Conservation (phyloP, 495 filamentous ascomycete species). For the Parathielavia appendiculata region DNA sequence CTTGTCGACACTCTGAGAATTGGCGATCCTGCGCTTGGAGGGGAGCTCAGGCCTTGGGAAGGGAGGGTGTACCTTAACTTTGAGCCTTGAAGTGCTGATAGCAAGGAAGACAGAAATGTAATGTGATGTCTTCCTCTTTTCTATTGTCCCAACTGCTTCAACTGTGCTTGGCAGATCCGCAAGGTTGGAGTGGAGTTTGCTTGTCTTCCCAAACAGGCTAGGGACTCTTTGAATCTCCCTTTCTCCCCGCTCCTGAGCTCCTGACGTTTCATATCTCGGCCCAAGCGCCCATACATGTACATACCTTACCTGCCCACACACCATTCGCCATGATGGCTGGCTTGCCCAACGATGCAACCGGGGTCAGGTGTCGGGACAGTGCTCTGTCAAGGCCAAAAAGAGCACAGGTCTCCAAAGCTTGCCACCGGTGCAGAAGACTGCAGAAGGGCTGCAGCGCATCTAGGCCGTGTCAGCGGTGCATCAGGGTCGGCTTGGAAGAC, state of each 20-base stretch:
- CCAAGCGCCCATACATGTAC: not conserved
- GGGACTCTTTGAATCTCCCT: not conserved
- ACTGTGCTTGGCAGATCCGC: not conserved
- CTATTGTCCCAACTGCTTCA: no score
- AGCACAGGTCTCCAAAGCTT: conserved; percentile 30
- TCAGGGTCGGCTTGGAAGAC: conserved; percentile 24
- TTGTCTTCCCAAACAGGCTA: not conserved
- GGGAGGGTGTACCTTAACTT: conserved; percentile 19
- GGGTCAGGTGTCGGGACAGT: no score
- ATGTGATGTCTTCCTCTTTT: no score
- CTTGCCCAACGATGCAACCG: not conserved
- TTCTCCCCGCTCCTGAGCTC: not conserved
- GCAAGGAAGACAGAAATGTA: not conserved
- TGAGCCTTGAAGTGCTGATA: not conserved
- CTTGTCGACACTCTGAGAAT: conserved; percentile 8
- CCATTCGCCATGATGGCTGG: not conserved
- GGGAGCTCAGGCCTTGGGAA: conserved; percentile 16
- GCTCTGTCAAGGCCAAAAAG: conserved; percentile 1
- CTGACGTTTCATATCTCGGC: not conserved
- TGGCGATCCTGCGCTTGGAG: not conserved
- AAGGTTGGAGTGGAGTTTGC: not conserved
- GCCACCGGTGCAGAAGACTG: conserved; percentile 28
- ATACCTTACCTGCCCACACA: no score
- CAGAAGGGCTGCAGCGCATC: conserved; percentile 32
- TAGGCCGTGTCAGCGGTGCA: conserved; percentile 29